Base-by-base conservation (phyloP, 352 stramenopile genomes). In the Phytophthora kernoviae region DNA sequence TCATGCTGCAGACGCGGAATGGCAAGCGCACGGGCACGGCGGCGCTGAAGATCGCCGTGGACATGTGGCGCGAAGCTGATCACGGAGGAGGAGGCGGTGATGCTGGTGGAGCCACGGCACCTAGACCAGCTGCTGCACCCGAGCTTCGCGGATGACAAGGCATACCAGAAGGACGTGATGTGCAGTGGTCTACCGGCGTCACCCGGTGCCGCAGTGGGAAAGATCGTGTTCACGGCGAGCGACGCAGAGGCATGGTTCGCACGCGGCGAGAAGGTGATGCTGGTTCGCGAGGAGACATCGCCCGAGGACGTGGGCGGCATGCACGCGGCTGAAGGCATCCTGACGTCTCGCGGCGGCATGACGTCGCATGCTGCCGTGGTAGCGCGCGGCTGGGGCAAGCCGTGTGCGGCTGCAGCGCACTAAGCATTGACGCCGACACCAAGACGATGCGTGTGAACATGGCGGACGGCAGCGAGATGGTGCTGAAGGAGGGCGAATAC, bases 31-130 rank as follows among this genome's bases (percentile, higher is more conserved):
- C 57, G 57, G 57, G 49, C 10, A 24, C 48, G 8, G 58, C 58
- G 7, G 50, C 58, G 30, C 39, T 65, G 9, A 66, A 66, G 51
- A 66, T 61, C 58, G 58, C 51, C 37, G 59, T 67, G 27, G 59
- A 67, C 37, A 67, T 67, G 58, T 67, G 58, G 58, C 58, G 51
- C 39, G 58, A 67, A 64, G 54, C 54, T 65, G 54, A 56, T 69
- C 54, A 69, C 61, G 24, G 61, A 69, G 48, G 54, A 63, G 41
- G 61, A 65, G 33, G 54, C 54, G 26, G 54, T 69, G 61, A 64
- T 69, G 61, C 54, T 69, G 26, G 61, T 65, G 54, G 54, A 69
- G 47, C 61, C 48, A 47, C 54, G 54, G 2, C 61, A 65, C 48
- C 54, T 69, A 34, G 61, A 69, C 34, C 60, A 65, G 24, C 22